These are phyloP conservation scores for Magnaporthiopsis rhizophila DNA, from an alignment of 2,329 filamentous ascomycete species.

Conservation along the genomic window DNA sequence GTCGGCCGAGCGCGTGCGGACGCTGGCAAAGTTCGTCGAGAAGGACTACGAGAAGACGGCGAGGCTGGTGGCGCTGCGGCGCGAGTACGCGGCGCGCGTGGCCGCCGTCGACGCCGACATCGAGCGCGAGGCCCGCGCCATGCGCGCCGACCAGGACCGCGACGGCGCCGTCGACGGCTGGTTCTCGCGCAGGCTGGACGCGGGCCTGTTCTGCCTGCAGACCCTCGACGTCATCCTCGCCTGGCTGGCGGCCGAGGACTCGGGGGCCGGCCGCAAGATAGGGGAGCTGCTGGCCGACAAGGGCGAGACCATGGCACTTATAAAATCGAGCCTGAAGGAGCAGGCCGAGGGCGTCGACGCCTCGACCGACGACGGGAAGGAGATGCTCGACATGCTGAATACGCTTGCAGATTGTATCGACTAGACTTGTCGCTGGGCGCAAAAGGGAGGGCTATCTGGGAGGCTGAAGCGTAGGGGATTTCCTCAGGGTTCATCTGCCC, in stretches of 20 bases:
- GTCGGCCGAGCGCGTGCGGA: slow-evolving; percentile 70
- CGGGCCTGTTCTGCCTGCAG: slow-evolving; percentile 76
- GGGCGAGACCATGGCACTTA: slow-evolving; percentile 54
- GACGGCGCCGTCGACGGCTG: slow-evolving; percentile 56
- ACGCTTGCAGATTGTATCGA: slow-evolving; percentile 43
- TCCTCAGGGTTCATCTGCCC: background rate
- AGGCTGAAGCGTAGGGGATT: background rate
- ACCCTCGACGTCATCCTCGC: slow-evolving; percentile 77
- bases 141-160: slow-evolving; percentile 10
- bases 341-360: slow-evolving; percentile 39
- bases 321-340: slow-evolving; percentile 61
- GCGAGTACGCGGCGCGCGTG: slow-evolving; percentile 60
- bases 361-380: slow-evolving; percentile 50
- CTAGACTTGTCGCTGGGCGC: slow-evolving; percentile 8
- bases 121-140: slow-evolving; percentile 26
- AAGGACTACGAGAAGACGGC: slow-evolving; percentile 82
- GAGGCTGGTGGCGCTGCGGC: slow-evolving; percentile 63
- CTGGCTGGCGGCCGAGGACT: slow-evolving; percentile 88
- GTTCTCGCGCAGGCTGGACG: slow-evolving; percentile 69
- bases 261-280: slow-evolving; percentile 61
- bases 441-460: background rate
- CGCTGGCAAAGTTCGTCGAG: slow-evolving; percentile 90
- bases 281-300: slow-evolving; percentile 55
- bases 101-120: slow-evolving; percentile 56
- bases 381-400: slow-evolving; percentile 46